A percentile compares a stretch with the other conserved stretches of the same genome.
phyloP scores from a whole-genome alignment of 306 rosid genomes.

The Crotalaria pallida region DNA sequence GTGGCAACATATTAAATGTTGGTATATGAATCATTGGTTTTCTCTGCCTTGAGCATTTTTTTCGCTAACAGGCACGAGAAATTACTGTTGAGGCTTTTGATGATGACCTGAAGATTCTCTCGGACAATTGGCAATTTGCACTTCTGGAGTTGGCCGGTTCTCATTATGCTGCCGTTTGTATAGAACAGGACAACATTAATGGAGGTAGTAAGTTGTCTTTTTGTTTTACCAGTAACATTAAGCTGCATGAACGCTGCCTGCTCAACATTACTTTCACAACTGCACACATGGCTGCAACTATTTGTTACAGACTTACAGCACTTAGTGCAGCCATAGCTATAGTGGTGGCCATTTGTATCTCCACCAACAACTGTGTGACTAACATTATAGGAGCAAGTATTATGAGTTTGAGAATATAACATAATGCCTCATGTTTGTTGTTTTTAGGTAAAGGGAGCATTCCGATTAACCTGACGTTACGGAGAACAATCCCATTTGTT shows the following conservation, averaged over 20 bases:
- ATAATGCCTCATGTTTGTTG: too few relatives aligned
- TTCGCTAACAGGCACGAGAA: constrained; percentile 39
- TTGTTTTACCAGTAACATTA: not conserved
- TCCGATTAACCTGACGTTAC: too few relatives aligned
- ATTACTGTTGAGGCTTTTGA: constrained; percentile 43
- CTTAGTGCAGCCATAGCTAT: too few relatives aligned
- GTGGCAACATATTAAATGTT: not conserved
- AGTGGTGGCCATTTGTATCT: too few relatives aligned
- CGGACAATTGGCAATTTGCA: constrained; percentile 52
- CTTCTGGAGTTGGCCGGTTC: constrained; percentile 71
- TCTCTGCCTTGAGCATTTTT: not conserved
- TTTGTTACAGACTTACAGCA: too few relatives aligned
- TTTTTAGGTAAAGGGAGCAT: too few relatives aligned
- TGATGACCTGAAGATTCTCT: constrained; percentile 26
- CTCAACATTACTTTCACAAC: not conserved
- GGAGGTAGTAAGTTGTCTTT: constrained; percentile 35
- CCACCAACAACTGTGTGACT: too few relatives aligned
- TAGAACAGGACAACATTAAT: constrained; percentile 35
- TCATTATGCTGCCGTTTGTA: constrained; percentile 79
- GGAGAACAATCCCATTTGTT: too few relatives aligned
- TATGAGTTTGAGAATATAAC: too few relatives aligned
- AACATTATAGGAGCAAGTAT: too few relatives aligned
- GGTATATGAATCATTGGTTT: not conserved
- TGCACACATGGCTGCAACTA: not conserved
- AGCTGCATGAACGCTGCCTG: not conserved